Conservation (phyloP, 208 protist genomes). For the Trypanosoma vivax region DNA sequence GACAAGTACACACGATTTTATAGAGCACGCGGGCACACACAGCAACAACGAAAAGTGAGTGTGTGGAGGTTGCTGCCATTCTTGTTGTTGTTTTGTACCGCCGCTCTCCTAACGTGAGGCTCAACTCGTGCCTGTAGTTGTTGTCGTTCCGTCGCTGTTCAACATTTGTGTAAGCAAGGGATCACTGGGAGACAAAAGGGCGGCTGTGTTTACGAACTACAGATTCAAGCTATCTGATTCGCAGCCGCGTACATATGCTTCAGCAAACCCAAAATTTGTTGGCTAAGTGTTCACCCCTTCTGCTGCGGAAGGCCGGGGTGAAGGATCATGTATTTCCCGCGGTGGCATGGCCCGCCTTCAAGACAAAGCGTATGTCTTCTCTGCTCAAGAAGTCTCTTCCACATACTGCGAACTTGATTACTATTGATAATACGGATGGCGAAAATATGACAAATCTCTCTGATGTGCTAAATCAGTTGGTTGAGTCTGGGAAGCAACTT, state of each 20-base stretch:
- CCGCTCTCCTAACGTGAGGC: too few species aligned
- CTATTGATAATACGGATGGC: slow-evolving; percentile 8
- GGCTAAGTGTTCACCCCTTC: background rate
- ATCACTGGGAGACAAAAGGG: too few species aligned
- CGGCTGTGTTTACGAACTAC: too few species aligned
- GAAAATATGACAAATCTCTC: background rate
- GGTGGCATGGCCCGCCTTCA: background rate
- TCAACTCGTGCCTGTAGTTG: too few species aligned
- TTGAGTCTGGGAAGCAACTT: slow-evolving; percentile 1
- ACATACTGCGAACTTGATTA: slow-evolving; percentile 13
- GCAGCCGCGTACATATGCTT: slow-evolving; percentile 5
- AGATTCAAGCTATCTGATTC: too few species aligned
- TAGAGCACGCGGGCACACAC: too few species aligned
- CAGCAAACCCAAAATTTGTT: background rate
- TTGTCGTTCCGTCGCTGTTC: too few species aligned
- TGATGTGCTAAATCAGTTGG: slow-evolving; percentile 8
- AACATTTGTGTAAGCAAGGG: too few species aligned
- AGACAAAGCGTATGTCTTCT: slow-evolving; percentile 6
- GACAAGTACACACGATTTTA: too few species aligned
- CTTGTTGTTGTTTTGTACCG: too few species aligned
- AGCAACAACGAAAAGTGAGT: too few species aligned
- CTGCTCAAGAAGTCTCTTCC: slow-evolving; percentile 12
- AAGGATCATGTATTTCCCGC: background rate
- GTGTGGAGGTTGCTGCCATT: too few species aligned
- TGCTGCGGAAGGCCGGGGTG: background rate